These are phyloP conservation scores for Emergomyces pasteurianus DNA, from an alignment of 2,329 filamentous ascomycete species.

Conservation along the genomic window DNA sequence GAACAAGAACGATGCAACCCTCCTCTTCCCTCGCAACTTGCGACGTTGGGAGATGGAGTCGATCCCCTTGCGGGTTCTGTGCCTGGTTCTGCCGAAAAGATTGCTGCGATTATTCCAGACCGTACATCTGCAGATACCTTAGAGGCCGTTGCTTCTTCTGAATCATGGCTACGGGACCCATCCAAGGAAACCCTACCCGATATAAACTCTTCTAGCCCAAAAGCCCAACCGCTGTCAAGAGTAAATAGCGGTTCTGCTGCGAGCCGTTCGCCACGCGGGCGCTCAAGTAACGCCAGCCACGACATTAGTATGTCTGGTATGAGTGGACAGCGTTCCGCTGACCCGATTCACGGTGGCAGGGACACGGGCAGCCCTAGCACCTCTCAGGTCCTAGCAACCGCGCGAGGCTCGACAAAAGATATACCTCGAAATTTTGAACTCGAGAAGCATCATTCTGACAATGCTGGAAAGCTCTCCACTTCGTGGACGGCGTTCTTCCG, in stretches of 20 bases:
- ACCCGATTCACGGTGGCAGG: background rate
- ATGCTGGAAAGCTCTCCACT: constrained; percentile 33
- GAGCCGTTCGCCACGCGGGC: background rate
- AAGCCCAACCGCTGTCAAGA: background rate
- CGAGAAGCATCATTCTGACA: constrained; percentile 44
- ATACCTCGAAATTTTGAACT: constrained; percentile 41
- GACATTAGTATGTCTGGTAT: constrained; percentile 1
- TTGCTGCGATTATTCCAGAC: background rate
- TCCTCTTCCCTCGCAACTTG: background rate
- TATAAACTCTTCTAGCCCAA: background rate
- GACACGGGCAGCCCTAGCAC: constrained; percentile 35
- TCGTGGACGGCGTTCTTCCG: constrained; percentile 66
- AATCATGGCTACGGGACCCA: constrained; percentile 23
- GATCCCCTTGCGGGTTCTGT: background rate
- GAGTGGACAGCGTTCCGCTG: background rate
- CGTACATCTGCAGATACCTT: background rate
- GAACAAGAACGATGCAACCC: constrained; percentile 40
- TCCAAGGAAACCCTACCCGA: constrained; percentile 22
- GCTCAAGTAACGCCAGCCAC: background rate
- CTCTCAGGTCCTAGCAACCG: constrained; percentile 35
- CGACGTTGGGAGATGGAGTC: constrained; percentile 2
- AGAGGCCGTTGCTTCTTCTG: constrained; percentile 1
- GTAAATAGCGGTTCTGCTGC: background rate
- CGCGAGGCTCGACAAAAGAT: constrained; percentile 41
- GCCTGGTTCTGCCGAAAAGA: background rate